These are phyloP conservation scores for Cladobotryum mycophilum DNA, from an alignment of 2,329 filamentous ascomycete genomes.

Conservation along the genomic window DNA sequence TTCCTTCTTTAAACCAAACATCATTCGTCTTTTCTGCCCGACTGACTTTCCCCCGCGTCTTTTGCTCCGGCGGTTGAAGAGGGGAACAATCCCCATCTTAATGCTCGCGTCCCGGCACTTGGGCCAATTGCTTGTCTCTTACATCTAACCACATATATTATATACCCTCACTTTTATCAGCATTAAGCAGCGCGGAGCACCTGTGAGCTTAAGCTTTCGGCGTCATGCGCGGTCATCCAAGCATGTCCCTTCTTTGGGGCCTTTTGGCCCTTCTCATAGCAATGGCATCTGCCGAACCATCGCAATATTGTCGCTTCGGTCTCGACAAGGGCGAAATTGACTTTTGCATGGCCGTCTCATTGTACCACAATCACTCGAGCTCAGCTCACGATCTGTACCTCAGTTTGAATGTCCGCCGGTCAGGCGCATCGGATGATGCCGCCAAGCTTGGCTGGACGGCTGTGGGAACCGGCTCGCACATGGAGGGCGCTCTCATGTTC, in stretches of 20 bases:
- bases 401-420: slow-evolving; percentile 9
- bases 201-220: no score
- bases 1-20: no score
- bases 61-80: no score
- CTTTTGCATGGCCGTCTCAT: slow-evolving; percentile 16
- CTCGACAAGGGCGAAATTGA: slow-evolving; percentile 8
- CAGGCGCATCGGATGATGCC: background rate
- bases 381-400: slow-evolving; percentile 15
- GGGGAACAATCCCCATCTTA: no score
- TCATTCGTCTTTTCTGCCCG: no score
- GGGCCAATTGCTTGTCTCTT: no score
- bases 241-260: background rate
- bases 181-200: no score
- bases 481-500: slow-evolving; percentile 18
- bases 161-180: no score
- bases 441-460: slow-evolving; percentile 14
- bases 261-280: background rate
- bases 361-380: slow-evolving; percentile 15
- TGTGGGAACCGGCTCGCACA: slow-evolving; percentile 13
- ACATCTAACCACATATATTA: no score
- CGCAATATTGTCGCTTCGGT: slow-evolving; percentile 17
- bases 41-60: no score
- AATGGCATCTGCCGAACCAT: slow-evolving; percentile 4
- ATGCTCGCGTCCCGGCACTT: no score
- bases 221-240: background rate